Evolutionary conservation across 306 rosid genomes (phyloP).

Genomic region (Prinsepia uniflora): DNA sequence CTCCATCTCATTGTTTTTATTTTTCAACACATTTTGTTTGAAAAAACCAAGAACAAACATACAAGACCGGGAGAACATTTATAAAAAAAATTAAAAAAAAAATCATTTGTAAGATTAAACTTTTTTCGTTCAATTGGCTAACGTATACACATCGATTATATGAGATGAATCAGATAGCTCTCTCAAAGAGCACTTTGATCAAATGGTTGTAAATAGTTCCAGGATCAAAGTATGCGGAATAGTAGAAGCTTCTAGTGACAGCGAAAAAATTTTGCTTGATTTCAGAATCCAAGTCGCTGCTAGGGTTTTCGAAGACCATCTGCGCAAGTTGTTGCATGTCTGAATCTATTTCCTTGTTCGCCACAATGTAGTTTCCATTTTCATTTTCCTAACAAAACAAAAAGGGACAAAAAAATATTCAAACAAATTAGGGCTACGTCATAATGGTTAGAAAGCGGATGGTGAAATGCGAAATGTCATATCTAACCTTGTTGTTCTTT

Average conservation of each 20-base stretch:
- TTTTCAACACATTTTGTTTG: too few relatives aligned
- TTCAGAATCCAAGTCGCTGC: constrained; percentile 33
- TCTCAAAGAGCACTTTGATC: constrained; percentile 73
- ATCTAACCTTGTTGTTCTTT: constrained; percentile 60
- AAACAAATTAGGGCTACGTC: neutral
- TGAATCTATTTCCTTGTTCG: constrained; percentile 44
- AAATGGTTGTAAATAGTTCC: constrained; percentile 63
- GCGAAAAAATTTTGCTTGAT: constrained; percentile 66
- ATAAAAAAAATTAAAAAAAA: neutral
- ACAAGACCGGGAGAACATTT: neutral
- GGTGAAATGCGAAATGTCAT: neutral
- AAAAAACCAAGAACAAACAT: too few relatives aligned
- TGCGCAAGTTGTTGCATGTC: constrained; percentile 68
- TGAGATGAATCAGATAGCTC: constrained; percentile 36
- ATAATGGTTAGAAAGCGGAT: too few relatives aligned
- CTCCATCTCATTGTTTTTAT: too few relatives aligned
- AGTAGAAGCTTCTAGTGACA: constrained; percentile 65
- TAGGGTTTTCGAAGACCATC: constrained; percentile 51
- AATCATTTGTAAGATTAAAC: neutral
- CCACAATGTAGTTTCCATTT: constrained; percentile 19
- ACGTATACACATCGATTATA: neutral
- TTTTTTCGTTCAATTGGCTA: neutral
- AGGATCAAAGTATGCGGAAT: constrained; percentile 57
- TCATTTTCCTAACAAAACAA: constrained; percentile 33
- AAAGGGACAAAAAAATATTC: neutral